phyloP scores from a whole-genome alignment of 805 yeast species.

The Saccharomycopsis schoenii region DNA sequence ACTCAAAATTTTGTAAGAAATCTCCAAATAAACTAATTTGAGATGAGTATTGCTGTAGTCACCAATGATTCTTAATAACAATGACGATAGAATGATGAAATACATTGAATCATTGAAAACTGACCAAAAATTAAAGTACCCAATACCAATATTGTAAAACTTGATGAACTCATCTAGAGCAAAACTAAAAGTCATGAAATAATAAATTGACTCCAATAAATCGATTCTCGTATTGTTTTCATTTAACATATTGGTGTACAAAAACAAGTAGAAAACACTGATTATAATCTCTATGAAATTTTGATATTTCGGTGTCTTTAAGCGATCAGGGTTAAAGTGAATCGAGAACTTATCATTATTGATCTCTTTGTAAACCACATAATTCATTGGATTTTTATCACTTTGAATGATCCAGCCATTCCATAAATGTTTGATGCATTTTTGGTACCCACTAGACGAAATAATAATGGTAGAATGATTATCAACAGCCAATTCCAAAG shows the following conservation, averaged over 20 bases:
- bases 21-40: slow-evolving; percentile 11
- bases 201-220: slow-evolving; percentile 45
- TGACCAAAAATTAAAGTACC: slow-evolving; percentile 69
- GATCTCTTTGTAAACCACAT: slow-evolving; percentile 52
- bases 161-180: slow-evolving; percentile 60
- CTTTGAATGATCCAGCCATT: slow-evolving; percentile 85
- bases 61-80: slow-evolving; percentile 41
- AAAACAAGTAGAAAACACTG: slow-evolving; percentile 48
- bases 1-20: slow-evolving; percentile 56
- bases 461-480: slow-evolving; percentile 71
- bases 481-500: slow-evolving; percentile 78
- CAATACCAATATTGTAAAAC: slow-evolving; percentile 65
- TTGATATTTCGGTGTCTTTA: slow-evolving; percentile 80
- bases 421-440: slow-evolving; percentile 88
- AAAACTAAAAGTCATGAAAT: slow-evolving; percentile 57
- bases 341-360: slow-evolving; percentile 41
- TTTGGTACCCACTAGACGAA: slow-evolving; percentile 72
- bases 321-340: slow-evolving; percentile 76
- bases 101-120: slow-evolving; percentile 69
- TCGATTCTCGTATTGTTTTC: slow-evolving; percentile 26
- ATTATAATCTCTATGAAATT: slow-evolving; percentile 60
- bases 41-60: slow-evolving; percentile 4
- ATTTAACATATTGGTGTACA: slow-evolving; percentile 46
- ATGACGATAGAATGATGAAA: slow-evolving; percentile 39
- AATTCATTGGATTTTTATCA: slow-evolving; percentile 56